These are phyloP conservation scores for Podospora pseudocomata DNA, from an alignment of 495 filamentous ascomycete genomes.

Conservation along the genomic window DNA sequence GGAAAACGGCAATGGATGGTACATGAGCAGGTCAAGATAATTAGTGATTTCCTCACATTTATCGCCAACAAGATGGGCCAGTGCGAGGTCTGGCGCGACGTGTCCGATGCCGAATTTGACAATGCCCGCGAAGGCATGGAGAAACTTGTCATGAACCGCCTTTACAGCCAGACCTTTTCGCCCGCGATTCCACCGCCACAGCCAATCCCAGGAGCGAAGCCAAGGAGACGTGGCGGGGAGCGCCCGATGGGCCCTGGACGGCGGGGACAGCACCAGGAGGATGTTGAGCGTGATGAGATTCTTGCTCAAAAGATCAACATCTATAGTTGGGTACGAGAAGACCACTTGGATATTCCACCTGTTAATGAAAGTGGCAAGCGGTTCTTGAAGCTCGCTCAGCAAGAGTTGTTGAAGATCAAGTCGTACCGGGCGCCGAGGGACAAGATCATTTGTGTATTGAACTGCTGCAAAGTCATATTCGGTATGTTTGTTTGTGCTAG, in stretches of 20 bases:
- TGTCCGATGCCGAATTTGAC: conserved; percentile 95
- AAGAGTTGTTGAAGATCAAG: conserved; percentile 94
- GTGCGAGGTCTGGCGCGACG: conserved; percentile 94
- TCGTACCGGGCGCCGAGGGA: conserved; percentile 93
- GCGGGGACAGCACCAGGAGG: conserved; percentile 94
- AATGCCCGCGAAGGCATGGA: conserved; percentile 99
- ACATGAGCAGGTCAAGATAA: conserved; percentile 98
- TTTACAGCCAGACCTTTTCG: conserved; percentile 95
- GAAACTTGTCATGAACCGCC: conserved; percentile 97
- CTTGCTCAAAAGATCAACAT: conserved; percentile 94
- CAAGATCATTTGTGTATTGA: conserved; percentile 97
- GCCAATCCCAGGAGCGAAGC: conserved; percentile 65
- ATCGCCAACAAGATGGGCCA: conserved; percentile 98
- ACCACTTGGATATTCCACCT: conserved; percentile 91
- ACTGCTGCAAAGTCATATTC: conserved; percentile 99
- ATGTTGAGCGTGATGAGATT: conserved; percentile 93
- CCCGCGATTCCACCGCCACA: conserved; percentile 81
- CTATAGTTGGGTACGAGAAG: conserved; percentile 90
- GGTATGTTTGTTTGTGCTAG: conserved; percentile 48
- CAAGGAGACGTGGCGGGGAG: conserved; percentile 64
- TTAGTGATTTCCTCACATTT: conserved; percentile 94
- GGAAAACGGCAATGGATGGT: conserved; percentile 99
- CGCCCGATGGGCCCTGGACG: conserved; percentile 74
- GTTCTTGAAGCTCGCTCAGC: conserved; percentile 84
- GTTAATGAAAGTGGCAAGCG: conserved; percentile 77